Conservation (phyloP, 208 protist genomes). For the Dictyostelium gargantuum region DNA sequence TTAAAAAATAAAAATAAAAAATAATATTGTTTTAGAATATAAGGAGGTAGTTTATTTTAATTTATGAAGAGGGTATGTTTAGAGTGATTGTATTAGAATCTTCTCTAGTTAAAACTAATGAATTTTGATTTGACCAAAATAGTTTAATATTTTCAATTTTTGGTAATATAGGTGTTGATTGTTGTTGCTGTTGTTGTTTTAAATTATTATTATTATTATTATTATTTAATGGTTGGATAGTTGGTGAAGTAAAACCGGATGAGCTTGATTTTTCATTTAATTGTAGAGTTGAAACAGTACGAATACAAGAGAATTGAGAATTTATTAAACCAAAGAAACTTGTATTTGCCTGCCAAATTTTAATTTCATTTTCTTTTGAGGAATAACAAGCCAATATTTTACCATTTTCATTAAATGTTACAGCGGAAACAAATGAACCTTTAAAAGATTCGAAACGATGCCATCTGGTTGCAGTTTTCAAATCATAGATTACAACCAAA, state of each 20-base stretch:
- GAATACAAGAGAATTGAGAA: conserved; percentile 38
- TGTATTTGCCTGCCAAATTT: conserved; percentile 74
- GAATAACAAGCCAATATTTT: conserved; percentile 75
- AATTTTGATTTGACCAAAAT: not conserved
- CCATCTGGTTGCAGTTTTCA: conserved; percentile 81
- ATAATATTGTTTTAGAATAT: no score
- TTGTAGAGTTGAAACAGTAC: not conserved
- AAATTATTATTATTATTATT: not conserved
- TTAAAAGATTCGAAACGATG: conserved; percentile 72
- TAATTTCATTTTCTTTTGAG: conserved; percentile 67
- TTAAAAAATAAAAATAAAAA: no score
- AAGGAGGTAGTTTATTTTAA: no score
- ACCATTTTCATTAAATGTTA: conserved; percentile 75
- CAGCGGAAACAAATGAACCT: conserved; percentile 20
- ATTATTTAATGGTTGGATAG: not conserved
- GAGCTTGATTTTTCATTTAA: not conserved
- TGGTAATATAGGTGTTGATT: not conserved
- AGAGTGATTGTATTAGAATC: not conserved
- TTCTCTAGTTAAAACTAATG: conserved; percentile 23
- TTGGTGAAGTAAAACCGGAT: not conserved
- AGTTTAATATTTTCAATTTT: conserved; percentile 51
- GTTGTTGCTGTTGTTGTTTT: not conserved
- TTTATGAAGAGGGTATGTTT: not conserved
- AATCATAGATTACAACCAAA: conserved; percentile 83
- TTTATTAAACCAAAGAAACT: conserved; percentile 78